A percentile compares a stretch with the other conserved stretches of the same genome.
These are phyloP conservation scores for Eucalyptus marginata DNA, from an alignment of 345 rosid genomes.

Conservation along the genomic window DNA sequence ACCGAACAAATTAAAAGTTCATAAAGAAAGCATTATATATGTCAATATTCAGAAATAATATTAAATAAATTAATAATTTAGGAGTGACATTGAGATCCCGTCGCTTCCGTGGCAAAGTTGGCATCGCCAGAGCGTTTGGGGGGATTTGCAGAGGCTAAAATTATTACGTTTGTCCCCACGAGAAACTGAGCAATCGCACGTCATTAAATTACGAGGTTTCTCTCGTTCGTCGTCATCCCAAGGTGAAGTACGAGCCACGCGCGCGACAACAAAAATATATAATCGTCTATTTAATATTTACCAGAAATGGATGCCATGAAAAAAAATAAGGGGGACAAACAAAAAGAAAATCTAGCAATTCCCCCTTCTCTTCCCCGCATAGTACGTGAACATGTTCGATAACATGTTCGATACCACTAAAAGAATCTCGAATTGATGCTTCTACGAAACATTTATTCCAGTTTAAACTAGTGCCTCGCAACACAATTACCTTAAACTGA, in stretches of 20 bases:
- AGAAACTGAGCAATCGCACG: background rate
- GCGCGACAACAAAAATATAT: background rate
- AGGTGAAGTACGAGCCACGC: background rate
- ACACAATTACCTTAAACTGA: background rate
- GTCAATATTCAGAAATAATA: no score
- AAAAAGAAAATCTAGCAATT: background rate
- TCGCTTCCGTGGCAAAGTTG: background rate
- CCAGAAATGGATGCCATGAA: background rate
- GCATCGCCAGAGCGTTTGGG: background rate
- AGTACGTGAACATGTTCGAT: background rate
- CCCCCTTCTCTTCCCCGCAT: background rate
- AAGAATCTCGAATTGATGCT: background rate
- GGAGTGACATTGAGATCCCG: background rate
- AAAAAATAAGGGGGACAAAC: background rate
- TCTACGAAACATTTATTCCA: background rate
- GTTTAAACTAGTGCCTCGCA: fast-evolving
- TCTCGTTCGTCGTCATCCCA: background rate
- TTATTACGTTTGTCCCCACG: background rate
- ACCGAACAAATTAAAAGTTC: no score
- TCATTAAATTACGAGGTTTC: background rate
- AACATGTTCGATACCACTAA: no score
- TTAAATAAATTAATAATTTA: no score
- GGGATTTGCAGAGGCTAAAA: background rate
- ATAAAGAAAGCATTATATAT: fast-evolving
- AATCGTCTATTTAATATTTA: background rate